A percentile compares a stretch with the other conserved stretches of the same genome.
phyloP scores from a whole-genome alignment of 2,329 filamentous ascomycete genomes.

The Paracamarosporium sp. region DNA sequence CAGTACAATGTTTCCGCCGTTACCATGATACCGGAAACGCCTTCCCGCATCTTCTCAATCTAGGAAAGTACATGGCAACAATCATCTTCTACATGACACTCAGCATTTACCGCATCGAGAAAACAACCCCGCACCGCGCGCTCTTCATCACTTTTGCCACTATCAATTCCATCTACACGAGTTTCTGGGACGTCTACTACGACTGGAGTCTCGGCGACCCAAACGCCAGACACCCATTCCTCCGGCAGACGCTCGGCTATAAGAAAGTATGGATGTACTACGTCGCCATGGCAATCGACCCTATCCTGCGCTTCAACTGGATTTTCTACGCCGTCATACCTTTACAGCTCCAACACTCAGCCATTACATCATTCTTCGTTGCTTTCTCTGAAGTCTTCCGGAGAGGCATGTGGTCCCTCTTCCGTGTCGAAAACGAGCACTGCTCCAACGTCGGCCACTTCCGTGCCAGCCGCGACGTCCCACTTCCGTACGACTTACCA shows the following conservation, averaged over 20 bases:
- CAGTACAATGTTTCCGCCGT: constrained; percentile 87
- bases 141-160: constrained; percentile 81
- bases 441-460: constrained; percentile 82
- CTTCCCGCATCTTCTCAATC: constrained; percentile 92
- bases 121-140: constrained; percentile 64
- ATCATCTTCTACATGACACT: constrained; percentile 80
- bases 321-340: constrained; percentile 90
- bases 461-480: constrained; percentile 86
- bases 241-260: constrained; percentile 78
- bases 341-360: constrained; percentile 80
- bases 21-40: constrained; percentile 85
- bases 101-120: constrained; percentile 81
- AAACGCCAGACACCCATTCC: constrained; percentile 65
- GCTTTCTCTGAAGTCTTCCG: constrained; percentile 80
- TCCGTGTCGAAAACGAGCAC: constrained; percentile 98
- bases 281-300: constrained; percentile 79
- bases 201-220: constrained; percentile 92
- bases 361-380: constrained; percentile 80
- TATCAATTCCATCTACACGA: constrained; percentile 84
- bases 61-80: constrained; percentile 87
- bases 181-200: constrained; percentile 94
- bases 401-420: constrained; percentile 87
- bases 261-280: constrained; percentile 87
- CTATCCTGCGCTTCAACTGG: constrained; percentile 90
- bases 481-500: constrained; percentile 74